Evolutionary conservation across 2,329 filamentous ascomycete genomes (phyloP).

Genomic region (Amauroascus verrucosus): DNA sequence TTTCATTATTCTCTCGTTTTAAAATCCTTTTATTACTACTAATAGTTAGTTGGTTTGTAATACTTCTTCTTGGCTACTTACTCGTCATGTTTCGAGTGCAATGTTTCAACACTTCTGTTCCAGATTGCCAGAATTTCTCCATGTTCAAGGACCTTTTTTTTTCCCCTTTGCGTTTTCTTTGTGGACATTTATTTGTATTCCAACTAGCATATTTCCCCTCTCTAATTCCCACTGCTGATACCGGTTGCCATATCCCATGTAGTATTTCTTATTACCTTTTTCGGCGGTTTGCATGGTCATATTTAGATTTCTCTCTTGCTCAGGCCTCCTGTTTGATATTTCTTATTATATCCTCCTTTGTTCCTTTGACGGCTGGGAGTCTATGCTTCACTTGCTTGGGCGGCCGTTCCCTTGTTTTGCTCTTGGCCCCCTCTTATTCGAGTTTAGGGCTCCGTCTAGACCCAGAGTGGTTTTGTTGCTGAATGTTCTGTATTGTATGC

Average conservation of each 20-base stretch:
- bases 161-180: background rate
- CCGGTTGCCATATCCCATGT: background rate
- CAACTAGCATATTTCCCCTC: background rate
- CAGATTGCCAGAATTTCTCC: background rate
- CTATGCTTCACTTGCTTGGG: background rate
- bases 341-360: background rate
- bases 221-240: background rate
- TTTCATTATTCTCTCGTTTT: background rate
- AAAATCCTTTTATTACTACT: background rate
- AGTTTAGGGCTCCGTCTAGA: background rate
- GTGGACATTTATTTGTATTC: background rate
- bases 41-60: background rate
- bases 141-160: background rate
- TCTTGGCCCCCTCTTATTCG: background rate
- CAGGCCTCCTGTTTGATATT: background rate
- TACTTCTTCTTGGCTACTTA: background rate
- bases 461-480: background rate
- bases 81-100: background rate
- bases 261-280: background rate
- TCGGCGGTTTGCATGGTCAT: constrained; percentile 6
- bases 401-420: background rate
- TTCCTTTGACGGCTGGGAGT: background rate
- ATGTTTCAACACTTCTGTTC: background rate
- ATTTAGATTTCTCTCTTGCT: constrained; percentile 4
- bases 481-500: background rate